Base-by-base conservation (phyloP, 1,284 basidiomycete species). In the Pseudozyma hubeiensis region DNA sequence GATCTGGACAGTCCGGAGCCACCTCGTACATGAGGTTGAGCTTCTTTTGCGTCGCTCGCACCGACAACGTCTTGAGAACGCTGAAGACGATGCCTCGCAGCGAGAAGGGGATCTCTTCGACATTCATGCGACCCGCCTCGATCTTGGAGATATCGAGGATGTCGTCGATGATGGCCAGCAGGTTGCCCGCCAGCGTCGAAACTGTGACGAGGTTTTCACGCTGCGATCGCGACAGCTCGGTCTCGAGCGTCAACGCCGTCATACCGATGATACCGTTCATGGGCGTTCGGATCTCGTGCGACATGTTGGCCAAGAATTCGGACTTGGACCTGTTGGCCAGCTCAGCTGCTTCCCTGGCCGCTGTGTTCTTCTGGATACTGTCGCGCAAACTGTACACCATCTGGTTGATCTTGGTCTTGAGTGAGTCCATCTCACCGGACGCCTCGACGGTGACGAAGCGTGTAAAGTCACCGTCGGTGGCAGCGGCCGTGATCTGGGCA, bases 391-490 rank as follows among this genome's bases (percentile, higher is more conserved):
- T 96, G 87, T 94, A 97, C 65, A 99, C 94, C 96, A 98, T 98
- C 86, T 97, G 93, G 84, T 97, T 96, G 87, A 97, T 97, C 87
- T 98, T 97, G 6, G 94, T 98, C 89, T 99, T 99, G 86, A 99
- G 89, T 67, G 93, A 95, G 86, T 99, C 96, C 97, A 99, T 98
- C 86, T 99, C 97, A 60, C 97, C 97, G 61, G 90, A 92, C 0
- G 96, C 97, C 83, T 99, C 96, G 83, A 99, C 96, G 16, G 97
- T 99, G 87, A 99, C 98, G 88, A 99, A 99, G 19, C 95, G 90
- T 19, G 94, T 96, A 86, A 98, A 99, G 87, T 99, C 97, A 68
- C 97, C 97, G 83, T 98, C 96, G 87, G 96, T 98, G 14, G 97
- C 97, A 1, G 97, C 97, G 0, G 96, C 95, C 0, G 94, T 96